Base-by-base conservation (phyloP, 352 stramenopile species). In the Phytophthora lateralis region DNA sequence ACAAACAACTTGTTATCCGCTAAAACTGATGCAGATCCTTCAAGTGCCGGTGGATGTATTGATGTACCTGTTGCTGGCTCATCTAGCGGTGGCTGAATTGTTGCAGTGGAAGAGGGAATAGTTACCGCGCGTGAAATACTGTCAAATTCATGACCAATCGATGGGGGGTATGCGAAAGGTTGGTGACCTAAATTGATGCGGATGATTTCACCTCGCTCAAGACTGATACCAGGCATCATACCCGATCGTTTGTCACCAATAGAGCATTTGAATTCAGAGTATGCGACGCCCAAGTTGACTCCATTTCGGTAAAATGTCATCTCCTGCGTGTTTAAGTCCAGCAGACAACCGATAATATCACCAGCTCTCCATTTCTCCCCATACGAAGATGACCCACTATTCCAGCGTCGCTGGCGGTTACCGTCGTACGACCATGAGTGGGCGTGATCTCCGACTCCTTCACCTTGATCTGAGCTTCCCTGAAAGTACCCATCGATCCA, bases 351-450 rank as follows among this genome's bases (percentile, higher is more conserved):
- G 39, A 98, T 95, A 20, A 98, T 80, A 69, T 98, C 92, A 1
- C 90, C 91, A 30, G 83, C 85, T 56, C 88, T 93, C 93, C 93
- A 98, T 47, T 93, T 95, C 24, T 90, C 87, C 37, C 93, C 93
- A 55, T 96, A 98, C 4, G 80, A 88, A 12, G 82, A 90, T 8
- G 85, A 95, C 2, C 87, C 91, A 55, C 84, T 93, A 51, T 98
- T 95, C 93, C 93, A 98, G 27, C 89, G 88, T 9, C 92, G 83
- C 57, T 97, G 85, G 9, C 93, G 86, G 61, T 94, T 96, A 26
- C 93, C 93, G 49, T 98, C 93, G 50, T 97, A 98, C 1, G 89
- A 96, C 93, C 93, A 98, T 4, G 89, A 97, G 54, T 98, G 89
- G 6, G 77, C 51, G 48, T 97, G 91, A 44, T 98, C 91, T 17